Conservation (phyloP, 164 flowering plant genomes). For the Liriodendron chinense region DNA sequence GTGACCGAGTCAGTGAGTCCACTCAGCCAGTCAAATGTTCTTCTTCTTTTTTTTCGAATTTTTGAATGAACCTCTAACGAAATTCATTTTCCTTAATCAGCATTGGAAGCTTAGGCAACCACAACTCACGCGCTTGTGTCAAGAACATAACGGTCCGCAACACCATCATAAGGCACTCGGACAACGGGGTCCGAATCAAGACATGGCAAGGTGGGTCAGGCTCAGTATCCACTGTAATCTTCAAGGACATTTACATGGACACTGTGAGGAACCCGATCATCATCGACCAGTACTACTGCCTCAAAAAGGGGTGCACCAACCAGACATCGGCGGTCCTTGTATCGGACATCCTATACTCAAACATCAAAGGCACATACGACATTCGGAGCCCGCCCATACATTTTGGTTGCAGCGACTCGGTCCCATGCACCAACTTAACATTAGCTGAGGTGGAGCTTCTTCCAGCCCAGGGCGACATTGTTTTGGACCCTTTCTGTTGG, state of each 20-base stretch:
- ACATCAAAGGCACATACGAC: slow-evolving; percentile 74
- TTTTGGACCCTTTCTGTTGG: slow-evolving; percentile 70
- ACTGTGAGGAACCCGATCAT: slow-evolving; percentile 75
- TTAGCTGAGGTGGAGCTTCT: slow-evolving; percentile 58
- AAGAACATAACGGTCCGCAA: slow-evolving; percentile 58
- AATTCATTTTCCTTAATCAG: slow-evolving; percentile 31
- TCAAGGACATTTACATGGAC: slow-evolving; percentile 66
- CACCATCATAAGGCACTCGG: slow-evolving; percentile 55
- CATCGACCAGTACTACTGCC: slow-evolving; percentile 83
- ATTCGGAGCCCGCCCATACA: slow-evolving; percentile 66
- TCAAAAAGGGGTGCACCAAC: slow-evolving; percentile 52
- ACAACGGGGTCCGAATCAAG: slow-evolving; percentile 80
- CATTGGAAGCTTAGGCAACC: slow-evolving; percentile 88
- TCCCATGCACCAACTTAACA: slow-evolving; percentile 74
- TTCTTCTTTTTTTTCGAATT: background rate
- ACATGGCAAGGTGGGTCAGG: slow-evolving; percentile 98
- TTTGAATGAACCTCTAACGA: background rate
- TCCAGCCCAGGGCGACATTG: slow-evolving; percentile 47
- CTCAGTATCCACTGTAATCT: slow-evolving; percentile 54
- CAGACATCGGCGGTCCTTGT: slow-evolving; percentile 69
- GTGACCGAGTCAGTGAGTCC: no score
- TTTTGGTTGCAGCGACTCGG: slow-evolving; percentile 71
- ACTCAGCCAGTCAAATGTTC: background rate
- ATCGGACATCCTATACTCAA: slow-evolving; percentile 44
- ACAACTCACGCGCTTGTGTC: slow-evolving; percentile 77